These are phyloP conservation scores for Kandelia obovata DNA, from an alignment of 345 rosid genomes.

Conservation along the genomic window DNA sequence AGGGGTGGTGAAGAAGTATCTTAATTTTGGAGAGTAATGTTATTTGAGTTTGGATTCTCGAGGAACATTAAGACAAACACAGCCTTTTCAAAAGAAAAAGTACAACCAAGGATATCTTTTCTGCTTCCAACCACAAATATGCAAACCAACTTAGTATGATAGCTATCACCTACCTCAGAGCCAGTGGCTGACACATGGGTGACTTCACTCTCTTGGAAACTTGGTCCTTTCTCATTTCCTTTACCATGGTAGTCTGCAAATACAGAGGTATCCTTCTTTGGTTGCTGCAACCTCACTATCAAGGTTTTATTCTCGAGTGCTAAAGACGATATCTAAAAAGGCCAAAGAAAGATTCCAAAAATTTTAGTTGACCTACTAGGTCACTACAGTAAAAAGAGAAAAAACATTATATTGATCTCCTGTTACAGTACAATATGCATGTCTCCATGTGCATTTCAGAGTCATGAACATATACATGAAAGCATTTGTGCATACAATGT, in stretches of 20 bases:
- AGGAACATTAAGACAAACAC: too few species aligned
- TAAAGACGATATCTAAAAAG: constrained; percentile 57
- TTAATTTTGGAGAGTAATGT: too few species aligned
- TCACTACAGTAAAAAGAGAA: neutral
- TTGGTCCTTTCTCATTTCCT: constrained; percentile 14
- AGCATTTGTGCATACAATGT: too few species aligned
- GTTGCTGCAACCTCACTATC: constrained; percentile 53
- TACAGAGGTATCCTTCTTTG: constrained; percentile 25
- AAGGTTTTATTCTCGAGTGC: constrained; percentile 56
- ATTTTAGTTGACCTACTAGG: neutral
- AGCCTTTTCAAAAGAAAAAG: too few species aligned
- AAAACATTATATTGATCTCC: neutral
- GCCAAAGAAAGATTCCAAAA: neutral
- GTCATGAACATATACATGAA: too few species aligned
- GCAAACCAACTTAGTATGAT: constrained; percentile 8
- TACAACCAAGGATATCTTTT: too few species aligned
- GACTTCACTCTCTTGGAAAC: constrained; percentile 24
- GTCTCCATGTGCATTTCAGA: too few species aligned
- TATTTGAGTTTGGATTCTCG: too few species aligned
- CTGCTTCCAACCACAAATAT: neutral
- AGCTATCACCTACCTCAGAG: constrained; percentile 33
- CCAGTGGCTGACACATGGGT: constrained; percentile 19
- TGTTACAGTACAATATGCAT: too few species aligned
- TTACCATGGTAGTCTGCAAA: constrained; percentile 15
- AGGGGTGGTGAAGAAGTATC: too few species aligned